A percentile compares a stretch with the other conserved stretches of the same genome.
These are phyloP conservation scores for Zhuliangozyma parablackwelliae DNA, from an alignment of 1,139 yeast genomes.

Conservation along the genomic window DNA sequence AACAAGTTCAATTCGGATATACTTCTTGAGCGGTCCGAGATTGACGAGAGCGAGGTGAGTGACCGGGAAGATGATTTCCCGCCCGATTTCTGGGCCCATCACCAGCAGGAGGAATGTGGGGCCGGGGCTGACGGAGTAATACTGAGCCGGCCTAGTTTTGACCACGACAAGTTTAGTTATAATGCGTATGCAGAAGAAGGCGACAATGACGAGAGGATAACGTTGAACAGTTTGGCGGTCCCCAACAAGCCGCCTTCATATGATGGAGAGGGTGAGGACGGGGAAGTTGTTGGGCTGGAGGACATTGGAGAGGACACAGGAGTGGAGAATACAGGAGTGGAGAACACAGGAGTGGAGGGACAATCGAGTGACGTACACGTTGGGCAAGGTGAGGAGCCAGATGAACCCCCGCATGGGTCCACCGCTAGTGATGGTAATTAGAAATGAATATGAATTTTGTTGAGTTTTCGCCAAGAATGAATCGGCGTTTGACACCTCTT, in stretches of 20 bases:
- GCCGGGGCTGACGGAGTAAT: neutral
- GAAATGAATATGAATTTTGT: no score
- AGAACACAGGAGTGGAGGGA: no score
- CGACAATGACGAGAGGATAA: conserved; percentile 37
- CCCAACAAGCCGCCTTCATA: conserved; percentile 39
- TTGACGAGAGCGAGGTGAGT: conserved; percentile 45
- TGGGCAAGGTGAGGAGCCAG: no score
- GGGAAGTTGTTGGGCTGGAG: no score
- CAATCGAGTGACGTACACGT: no score
- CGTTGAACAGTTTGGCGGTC: conserved; percentile 32
- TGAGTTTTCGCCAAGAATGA: no score
- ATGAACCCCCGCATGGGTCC: no score
- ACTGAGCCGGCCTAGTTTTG: conserved; percentile 9
- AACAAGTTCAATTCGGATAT: conserved; percentile 53
- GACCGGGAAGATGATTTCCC: conserved; percentile 51
- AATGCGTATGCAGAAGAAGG: conserved; percentile 35
- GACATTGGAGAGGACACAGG: conserved; percentile 1
- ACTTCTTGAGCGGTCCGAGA: conserved; percentile 49
- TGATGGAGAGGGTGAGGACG: neutral
- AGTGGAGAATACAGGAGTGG: no score
- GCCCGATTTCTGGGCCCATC: conserved; percentile 49
- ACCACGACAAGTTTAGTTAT: conserved; percentile 35
- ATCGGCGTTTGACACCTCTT: no score
- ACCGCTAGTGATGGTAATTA: no score
- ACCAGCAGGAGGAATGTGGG: neutral